Base-by-base conservation (phyloP, 2,329 filamentous ascomycete genomes). In the Curvularia lunata region DNA sequence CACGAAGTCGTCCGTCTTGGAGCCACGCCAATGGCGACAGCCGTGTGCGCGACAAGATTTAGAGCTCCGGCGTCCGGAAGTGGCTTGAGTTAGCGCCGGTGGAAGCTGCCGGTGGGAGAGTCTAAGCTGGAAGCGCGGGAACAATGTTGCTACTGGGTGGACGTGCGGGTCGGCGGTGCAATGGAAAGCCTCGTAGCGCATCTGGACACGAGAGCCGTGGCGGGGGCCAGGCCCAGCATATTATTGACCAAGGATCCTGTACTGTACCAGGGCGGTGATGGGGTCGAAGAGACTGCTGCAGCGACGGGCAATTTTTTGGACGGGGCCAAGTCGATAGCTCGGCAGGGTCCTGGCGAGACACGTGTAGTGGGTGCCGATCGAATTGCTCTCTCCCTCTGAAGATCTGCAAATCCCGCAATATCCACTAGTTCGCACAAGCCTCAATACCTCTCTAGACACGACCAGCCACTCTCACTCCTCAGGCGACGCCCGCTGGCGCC, bases 361-460 rank as follows among this genome's bases (percentile, higher is more conserved):
- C 50, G 42, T 45, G 42, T 19, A 27, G 41, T 43, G 41, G 16
- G 16, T n/a, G 41, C 41, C 12, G 41, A 43, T 43, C 41, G 23
- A 43, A n/a, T n/a, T 40, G 18, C 27, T 45, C 16, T 18, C 27
- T 45, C 16, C 40, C 40, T 52, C 49, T 43, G 49, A 27, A 34
- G 49, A 52, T 52, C 49, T 43, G 40, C 41, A 28, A 52, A 52
- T 46, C 50, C 50, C 42, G 42, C 50, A 45, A 18, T 45, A 52
- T 45, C 42, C 50, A 45, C 41, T 41, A 50, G 52, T 48, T 38
- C 19, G 41, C 32, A 47, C 41, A 48, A 42, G 34, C 16, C 18
- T 47, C 51, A 40, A 34, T 40, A 25, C 16, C n/a, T 47, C 32
- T 21, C 47, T 28, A 40, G 23, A 40, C n/a, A 32, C 30, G 32